Percentiles rank a stretch among this genome's conserved stretches.
phyloP scores from a whole-genome alignment of 2,329 filamentous ascomycete genomes.

The Orbilia oligospora region DNA sequence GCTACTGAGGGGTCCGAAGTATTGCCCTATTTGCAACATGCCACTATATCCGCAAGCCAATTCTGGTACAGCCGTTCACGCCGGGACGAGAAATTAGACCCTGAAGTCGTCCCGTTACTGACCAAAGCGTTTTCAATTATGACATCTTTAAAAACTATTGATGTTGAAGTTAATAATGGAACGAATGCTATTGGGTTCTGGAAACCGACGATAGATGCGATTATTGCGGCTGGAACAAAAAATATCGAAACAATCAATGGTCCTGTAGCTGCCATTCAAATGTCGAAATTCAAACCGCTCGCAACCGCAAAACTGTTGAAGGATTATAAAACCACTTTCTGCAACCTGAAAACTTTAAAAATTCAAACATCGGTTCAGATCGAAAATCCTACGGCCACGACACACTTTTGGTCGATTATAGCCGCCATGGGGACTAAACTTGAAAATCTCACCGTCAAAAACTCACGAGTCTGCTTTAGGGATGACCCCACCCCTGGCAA shows the following conservation, averaged over 20 bases:
- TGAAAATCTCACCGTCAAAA: background rate
- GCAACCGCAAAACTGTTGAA: background rate
- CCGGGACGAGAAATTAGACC: no score
- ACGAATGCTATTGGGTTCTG: background rate
- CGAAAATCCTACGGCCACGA: background rate
- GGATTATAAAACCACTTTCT: background rate
- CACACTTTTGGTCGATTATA: background rate
- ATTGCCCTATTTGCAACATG: no score
- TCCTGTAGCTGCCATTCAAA: background rate
- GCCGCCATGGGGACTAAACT: background rate
- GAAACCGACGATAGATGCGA: constrained; percentile 5
- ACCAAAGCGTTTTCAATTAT: no score
- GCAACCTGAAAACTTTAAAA: background rate
- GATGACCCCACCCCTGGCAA: background rate
- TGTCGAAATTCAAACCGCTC: background rate
- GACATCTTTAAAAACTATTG: background rate
- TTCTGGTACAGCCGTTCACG: no score
- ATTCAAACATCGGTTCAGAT: background rate
- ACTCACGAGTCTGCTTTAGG: background rate
- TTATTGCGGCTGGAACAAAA: background rate
- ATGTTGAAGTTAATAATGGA: background rate
- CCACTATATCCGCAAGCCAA: no score
- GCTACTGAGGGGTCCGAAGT: no score
- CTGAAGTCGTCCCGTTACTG: no score
- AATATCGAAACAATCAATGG: background rate